Base-by-base conservation (phyloP, 1,284 basidiomycete genomes). In the Exsudoporus floridanus region DNA sequence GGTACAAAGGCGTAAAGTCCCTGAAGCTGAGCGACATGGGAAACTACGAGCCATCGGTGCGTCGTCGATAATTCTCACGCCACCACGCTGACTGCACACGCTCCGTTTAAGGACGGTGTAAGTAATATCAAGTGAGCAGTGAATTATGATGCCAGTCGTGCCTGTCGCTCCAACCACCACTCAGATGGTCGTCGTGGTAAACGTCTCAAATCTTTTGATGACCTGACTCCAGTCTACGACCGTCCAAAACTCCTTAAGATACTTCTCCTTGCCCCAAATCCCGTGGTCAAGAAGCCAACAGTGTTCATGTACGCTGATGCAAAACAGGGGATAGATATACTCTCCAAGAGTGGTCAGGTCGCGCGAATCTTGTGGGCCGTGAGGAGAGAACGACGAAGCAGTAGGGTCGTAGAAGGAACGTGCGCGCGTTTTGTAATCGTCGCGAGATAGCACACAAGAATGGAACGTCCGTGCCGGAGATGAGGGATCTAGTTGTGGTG, bases 271-370 rank as follows among this genome's bases (percentile, higher is more conserved):
- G 37, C 92, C 94, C 91, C 92, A 96, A 16, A 99, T 84, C 12
- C 96, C 96, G 65, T 92, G 95, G 55, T 88, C 88, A 45, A 90
- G 86, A 61, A 99, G 76, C 90, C 94, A 99, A 23, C 90, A 88
- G 65, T 94, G 94, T 72, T 98, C 94, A 65, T 94, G 86, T 21
- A 96, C 80, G 50, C 87, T 89, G 56, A 98, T 71, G 61, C 92
- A 94, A 65, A 96, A 87, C 40, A 96, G 69, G 13, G 93, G 93
- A 69, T 79, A 86, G 40, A 95, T 72, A 18, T 75, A 73, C 40
- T 83, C 77, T 28, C 87, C 88, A 16, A 75, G 59, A 0, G 52
- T 53, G 34, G 52, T 46, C 33, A 69, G 50, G 40, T 61, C 60
- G 18, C 43, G 50, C 18, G 53, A 30, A 1, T 68, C 55, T 14